Evolutionary conservation across 2,329 filamentous ascomycete species (phyloP).

Genomic region (Fusarium oxysporum): DNA sequence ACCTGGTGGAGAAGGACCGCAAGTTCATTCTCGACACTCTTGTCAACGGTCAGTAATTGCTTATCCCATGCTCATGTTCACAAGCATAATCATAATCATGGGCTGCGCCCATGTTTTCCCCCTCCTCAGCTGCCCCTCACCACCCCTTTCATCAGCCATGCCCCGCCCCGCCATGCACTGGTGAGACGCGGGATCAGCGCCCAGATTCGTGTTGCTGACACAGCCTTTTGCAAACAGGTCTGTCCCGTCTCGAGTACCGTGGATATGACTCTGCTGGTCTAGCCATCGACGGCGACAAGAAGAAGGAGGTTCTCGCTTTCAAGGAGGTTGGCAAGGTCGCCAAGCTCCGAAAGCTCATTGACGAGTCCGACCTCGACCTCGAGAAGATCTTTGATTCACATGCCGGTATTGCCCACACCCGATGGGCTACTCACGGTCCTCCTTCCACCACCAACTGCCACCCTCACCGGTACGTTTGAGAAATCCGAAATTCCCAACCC

Average conservation of each 20-base stretch:
- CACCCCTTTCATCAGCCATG: slow-evolving; percentile 35
- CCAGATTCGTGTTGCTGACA: slow-evolving; percentile 47
- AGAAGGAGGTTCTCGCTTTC: slow-evolving; percentile 96
- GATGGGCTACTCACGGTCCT: slow-evolving; percentile 97
- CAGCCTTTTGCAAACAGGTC: slow-evolving; percentile 66
- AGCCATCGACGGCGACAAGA: slow-evolving; percentile 97
- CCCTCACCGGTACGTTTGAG: slow-evolving; percentile 82
- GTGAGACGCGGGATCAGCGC: slow-evolving; percentile 42
- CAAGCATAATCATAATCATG: not conserved
- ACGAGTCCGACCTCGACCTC: slow-evolving; percentile 82
- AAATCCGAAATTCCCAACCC: not conserved
- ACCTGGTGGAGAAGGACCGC: slow-evolving; percentile 98
- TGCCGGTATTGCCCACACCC: slow-evolving; percentile 97
- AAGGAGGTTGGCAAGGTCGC: slow-evolving; percentile 99
- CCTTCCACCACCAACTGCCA: slow-evolving; percentile 97
- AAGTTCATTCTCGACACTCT: slow-evolving; percentile 96
- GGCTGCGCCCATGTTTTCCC: slow-evolving; percentile 6
- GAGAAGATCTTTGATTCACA: slow-evolving; percentile 97
- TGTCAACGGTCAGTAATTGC: slow-evolving; percentile 81
- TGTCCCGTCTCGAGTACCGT: slow-evolving; percentile 96
- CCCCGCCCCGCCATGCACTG: slow-evolving; percentile 44
- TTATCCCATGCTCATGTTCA: slow-evolving; percentile 17
- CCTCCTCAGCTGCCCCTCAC: slow-evolving; percentile 35
- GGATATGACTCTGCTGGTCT: slow-evolving; percentile 98
- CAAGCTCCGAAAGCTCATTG: slow-evolving; percentile 94